phyloP scores from a whole-genome alignment of 2,329 filamentous ascomycete genomes.

The Diaporthe caulivora region DNA sequence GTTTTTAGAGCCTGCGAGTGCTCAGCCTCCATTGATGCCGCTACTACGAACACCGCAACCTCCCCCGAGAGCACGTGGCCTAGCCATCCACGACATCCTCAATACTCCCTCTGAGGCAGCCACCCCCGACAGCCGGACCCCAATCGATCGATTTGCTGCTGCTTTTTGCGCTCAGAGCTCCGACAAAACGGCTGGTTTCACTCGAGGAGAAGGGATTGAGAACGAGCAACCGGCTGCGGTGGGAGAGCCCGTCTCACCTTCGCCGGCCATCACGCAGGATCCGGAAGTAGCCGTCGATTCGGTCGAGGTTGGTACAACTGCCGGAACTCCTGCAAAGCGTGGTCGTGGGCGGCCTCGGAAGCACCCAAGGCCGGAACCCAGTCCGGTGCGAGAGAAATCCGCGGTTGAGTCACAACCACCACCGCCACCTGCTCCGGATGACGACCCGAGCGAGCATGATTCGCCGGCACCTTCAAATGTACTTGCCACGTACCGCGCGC shows the following conservation, averaged over 20 bases:
- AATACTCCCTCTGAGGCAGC: constrained; percentile 34
- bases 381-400: background rate
- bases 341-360: constrained; percentile 46
- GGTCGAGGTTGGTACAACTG: constrained; percentile 5
- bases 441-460: background rate
- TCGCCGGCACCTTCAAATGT: background rate
- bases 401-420: constrained; percentile 28
- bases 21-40: constrained; percentile 32
- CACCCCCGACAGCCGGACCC: constrained; percentile 23
- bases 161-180: constrained; percentile 23
- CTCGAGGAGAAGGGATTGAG: background rate
- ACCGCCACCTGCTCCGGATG: constrained; percentile 1
- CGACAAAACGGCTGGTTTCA: background rate
- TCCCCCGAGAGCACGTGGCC: constrained; percentile 23
- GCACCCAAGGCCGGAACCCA: constrained; percentile 45
- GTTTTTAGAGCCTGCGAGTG: constrained; percentile 4
- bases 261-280: background rate
- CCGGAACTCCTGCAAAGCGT: constrained; percentile 42
- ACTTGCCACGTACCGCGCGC: constrained; percentile 61
- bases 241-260: background rate
- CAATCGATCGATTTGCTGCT: constrained; percentile 31
- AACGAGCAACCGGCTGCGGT: background rate
- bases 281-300: constrained; percentile 3
- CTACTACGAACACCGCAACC: constrained; percentile 37
- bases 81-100: constrained; percentile 37